Evolutionary conservation across 2,329 filamentous ascomycete genomes (phyloP).

Genomic region (Ophiocordyceps australis): DNA sequence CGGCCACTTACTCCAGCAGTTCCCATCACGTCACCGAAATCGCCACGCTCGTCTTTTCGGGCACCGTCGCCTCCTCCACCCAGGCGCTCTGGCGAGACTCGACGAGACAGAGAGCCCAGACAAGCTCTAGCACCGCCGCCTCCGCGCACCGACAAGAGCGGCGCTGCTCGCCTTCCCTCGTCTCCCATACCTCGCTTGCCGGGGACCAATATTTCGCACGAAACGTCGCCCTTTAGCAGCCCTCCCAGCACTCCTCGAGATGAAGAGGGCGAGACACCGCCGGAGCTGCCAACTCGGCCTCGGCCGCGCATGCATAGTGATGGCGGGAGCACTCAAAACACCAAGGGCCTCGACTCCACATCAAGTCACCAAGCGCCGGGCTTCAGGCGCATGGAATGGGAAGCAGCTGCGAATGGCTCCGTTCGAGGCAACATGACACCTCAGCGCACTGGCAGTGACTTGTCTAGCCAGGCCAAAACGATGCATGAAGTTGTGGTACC

Average conservation of each 20-base stretch:
- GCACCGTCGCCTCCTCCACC: conserved; percentile 47
- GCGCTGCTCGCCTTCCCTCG: conserved; percentile 15
- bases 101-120: conserved; percentile 26
- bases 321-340: no score
- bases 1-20: conserved; percentile 33
- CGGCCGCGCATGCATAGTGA: conserved; percentile 20
- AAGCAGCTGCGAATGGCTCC: conserved; percentile 21
- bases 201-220: conserved; percentile 11
- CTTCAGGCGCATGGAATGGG: conserved; percentile 24
- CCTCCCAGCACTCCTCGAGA: conserved; percentile 55
- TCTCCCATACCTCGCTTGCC: no score
- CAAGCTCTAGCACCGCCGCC: conserved; percentile 48
- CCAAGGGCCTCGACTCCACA: no score
- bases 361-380: no score
- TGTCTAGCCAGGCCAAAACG: conserved; percentile 20
- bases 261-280: conserved; percentile 26
- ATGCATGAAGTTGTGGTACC: conserved; percentile 5
- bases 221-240: conserved; percentile 68
- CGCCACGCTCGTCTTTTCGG: conserved; percentile 27
- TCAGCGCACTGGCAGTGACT: conserved; percentile 22
- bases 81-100: conserved; percentile 39
- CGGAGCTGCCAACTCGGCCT: conserved; percentile 28
- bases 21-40: conserved; percentile 15
- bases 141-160: conserved; percentile 58
- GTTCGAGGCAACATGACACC: conserved; percentile 17